Evolutionary conservation across 495 filamentous ascomycete genomes (phyloP).

Genomic region (Penicillium lagena): DNA sequence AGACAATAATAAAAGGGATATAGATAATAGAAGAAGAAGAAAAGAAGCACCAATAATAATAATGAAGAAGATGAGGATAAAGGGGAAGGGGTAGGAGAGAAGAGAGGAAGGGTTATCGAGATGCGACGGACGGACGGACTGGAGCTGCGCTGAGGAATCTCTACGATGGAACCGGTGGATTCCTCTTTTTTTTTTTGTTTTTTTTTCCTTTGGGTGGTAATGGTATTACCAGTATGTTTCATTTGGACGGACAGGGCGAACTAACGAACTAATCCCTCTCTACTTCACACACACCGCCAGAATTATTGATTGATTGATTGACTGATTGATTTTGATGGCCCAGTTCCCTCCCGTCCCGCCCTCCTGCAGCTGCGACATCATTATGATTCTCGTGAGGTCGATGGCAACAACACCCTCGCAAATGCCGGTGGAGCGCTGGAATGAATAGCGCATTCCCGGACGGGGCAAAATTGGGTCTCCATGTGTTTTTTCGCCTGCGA

Average conservation of each 20-base stretch:
- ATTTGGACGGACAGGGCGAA: background rate
- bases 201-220: conserved; percentile 5
- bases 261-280: no score
- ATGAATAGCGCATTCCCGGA: no score
- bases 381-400: no score
- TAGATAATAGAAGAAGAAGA: conserved; percentile 12
- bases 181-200: conserved; percentile 14
- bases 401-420: no score
- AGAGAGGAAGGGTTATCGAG: conserved; percentile 10
- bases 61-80: conserved; percentile 7
- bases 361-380: no score
- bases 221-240: conserved; percentile 3
- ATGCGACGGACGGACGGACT: conserved; percentile 17
- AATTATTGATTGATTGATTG: no score
- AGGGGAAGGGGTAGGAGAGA: conserved; percentile 3
- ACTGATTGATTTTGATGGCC: no score
- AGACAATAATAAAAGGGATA: conserved; percentile 23
- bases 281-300: no score
- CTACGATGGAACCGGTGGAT: conserved; percentile 9
- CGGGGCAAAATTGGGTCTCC: no score
- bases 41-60: conserved; percentile 12
- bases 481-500: background rate
- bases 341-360: no score
- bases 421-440: no score
- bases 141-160: conserved; percentile 25